phyloP scores from a whole-genome alignment of 148 eudicot genomes.

The Euryodendron excelsum region DNA sequence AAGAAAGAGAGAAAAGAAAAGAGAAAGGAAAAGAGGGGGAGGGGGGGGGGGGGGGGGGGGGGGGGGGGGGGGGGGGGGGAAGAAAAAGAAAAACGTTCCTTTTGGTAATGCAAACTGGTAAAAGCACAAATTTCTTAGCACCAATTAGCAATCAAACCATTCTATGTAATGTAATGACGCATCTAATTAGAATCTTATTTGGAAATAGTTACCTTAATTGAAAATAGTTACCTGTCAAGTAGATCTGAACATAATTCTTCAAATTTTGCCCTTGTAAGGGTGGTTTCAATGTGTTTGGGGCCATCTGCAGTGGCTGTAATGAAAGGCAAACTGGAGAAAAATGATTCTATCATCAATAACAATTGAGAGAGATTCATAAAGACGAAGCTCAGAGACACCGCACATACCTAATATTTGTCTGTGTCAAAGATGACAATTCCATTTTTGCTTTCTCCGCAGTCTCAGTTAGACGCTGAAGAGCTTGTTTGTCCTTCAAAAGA shows the following conservation, averaged over 20 bases:
- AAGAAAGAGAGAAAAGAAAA: neutral
- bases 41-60: too few species aligned
- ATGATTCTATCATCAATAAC: neutral
- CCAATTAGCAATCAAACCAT: neutral
- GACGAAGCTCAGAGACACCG: neutral
- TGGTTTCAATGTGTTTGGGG: slow-evolving; percentile 93
- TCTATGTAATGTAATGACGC: neutral
- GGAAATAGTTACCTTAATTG: too few species aligned
- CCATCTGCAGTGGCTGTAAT: slow-evolving; percentile 98
- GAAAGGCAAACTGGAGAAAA: slow-evolving; percentile 69
- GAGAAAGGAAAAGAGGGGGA: too few species aligned
- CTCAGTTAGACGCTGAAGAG: slow-evolving; percentile 94
- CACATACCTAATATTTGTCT: slow-evolving; percentile 79
- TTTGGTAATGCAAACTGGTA: neutral
- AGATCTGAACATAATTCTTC: slow-evolving; percentile 95
- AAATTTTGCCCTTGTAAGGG: slow-evolving; percentile 90
- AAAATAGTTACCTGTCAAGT: slow-evolving; percentile 65
- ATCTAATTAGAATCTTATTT: neutral
- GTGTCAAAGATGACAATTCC: slow-evolving; percentile 92
- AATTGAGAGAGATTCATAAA: neutral
- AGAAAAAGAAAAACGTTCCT: neutral
- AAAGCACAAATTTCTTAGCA: neutral
- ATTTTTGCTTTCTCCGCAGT: slow-evolving; percentile 98
- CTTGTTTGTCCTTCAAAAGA: slow-evolving; percentile 95
- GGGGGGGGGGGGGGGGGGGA: too few species aligned